Conservation (phyloP, 495 filamentous ascomycete genomes). For the Immersiella caudata region DNA sequence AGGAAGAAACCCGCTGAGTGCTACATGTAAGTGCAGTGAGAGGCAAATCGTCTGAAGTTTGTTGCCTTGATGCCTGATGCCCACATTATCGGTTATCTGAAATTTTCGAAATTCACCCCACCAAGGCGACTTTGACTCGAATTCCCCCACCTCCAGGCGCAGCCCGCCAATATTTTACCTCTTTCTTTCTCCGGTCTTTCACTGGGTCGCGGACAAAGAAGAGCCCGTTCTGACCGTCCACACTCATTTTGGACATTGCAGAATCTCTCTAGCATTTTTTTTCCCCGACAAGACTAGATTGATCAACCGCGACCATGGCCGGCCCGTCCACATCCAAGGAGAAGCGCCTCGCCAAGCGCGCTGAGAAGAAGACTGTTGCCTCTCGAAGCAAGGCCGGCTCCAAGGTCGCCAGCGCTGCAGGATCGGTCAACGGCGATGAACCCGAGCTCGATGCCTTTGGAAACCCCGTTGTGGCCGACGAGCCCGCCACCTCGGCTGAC, state of each 20-base stretch:
- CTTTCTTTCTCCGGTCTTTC: conserved; percentile 27
- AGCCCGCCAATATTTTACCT: conserved; percentile 17
- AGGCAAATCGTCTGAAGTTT: conserved; percentile 11
- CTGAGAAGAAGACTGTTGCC: conserved; percentile 71
- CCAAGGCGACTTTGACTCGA: conserved; percentile 26
- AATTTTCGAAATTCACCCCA: conserved; percentile 41
- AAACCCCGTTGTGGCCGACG: conserved; percentile 60
- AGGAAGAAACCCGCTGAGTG: not conserved
- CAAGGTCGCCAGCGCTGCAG: conserved; percentile 65
- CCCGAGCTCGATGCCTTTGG: conserved; percentile 63
- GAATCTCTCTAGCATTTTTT: conserved; percentile 12
- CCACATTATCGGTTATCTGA: conserved; percentile 42
- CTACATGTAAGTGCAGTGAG: not conserved
- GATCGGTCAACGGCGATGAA: conserved; percentile 71
- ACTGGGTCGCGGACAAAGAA: conserved; percentile 24
- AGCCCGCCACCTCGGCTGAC: conserved; percentile 68
- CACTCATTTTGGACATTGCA: conserved; percentile 21
- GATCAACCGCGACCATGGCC: conserved; percentile 59
- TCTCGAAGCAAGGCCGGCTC: conserved; percentile 69
- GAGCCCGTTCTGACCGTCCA: conserved; percentile 16
- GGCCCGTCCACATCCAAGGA: conserved; percentile 97
- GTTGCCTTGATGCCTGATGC: conserved; percentile 38
- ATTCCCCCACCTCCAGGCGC: conserved; percentile 37
- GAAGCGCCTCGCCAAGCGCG: conserved; percentile 94
- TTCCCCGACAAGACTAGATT: not conserved